Evolutionary conservation across 139 green algal species (phyloP).

Genomic region (Haematococcus sp.): DNA sequence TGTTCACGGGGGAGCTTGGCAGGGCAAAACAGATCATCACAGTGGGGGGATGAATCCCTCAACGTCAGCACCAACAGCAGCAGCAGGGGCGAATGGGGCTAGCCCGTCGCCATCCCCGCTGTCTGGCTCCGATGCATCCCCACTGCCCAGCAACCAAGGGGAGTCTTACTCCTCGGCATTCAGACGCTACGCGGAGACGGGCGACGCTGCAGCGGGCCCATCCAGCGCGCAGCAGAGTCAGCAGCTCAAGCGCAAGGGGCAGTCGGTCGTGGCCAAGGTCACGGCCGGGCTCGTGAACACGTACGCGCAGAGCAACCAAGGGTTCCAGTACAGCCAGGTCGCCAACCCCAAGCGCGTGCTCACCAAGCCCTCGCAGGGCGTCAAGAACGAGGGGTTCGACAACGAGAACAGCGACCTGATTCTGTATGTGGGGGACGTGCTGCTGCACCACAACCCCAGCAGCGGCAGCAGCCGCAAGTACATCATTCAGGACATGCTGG

Average conservation of each 20-base stretch:
- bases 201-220: no score
- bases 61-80: no score
- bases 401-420: conserved; percentile 89
- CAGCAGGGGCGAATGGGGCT: no score
- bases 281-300: conserved; percentile 18
- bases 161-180: no score
- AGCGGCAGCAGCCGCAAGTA: conserved; percentile 16
- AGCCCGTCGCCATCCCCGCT: no score
- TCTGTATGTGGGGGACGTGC: conserved; percentile 67
- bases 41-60: no score
- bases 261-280: conserved; percentile 12
- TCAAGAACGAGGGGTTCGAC: conserved; percentile 75
- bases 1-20: no score
- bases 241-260: neutral
- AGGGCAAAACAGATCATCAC: no score
- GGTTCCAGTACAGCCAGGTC: conserved; percentile 38
- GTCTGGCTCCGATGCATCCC: no score
- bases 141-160: no score
- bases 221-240: no score
- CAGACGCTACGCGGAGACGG: no score
- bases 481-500: conserved; percentile 23
- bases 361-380: conserved; percentile 65
- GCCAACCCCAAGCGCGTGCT: conserved; percentile 53
- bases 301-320: conserved; percentile 41
- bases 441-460: conserved; percentile 45